These are phyloP conservation scores for Stephania cephalantha DNA, from an alignment of 164 flowering plant genomes.

Conservation along the genomic window DNA sequence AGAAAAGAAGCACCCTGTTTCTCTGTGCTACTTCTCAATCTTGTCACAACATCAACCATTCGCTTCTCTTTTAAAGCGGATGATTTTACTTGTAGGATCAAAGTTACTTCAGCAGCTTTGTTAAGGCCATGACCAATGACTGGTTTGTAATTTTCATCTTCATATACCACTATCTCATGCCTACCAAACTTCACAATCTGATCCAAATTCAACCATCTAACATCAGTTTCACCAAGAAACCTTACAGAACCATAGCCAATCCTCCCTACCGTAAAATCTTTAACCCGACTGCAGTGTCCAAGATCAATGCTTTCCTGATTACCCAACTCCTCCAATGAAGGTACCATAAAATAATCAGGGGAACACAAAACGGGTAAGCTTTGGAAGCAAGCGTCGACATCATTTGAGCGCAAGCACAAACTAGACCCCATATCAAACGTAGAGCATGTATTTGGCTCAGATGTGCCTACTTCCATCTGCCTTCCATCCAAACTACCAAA, in stretches of 20 bases:
- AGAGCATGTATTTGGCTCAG: conserved; percentile 7
- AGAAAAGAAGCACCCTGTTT: conserved; percentile 78
- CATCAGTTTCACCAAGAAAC: conserved; percentile 80
- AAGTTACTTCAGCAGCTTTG: conserved; percentile 83
- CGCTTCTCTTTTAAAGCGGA: conserved; percentile 14
- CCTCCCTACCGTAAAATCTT: conserved; percentile 73
- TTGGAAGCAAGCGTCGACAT: conserved; percentile 4
- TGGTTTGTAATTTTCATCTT: conserved; percentile 71
- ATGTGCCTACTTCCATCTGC: conserved; percentile 4
- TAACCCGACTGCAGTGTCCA: conserved; percentile 58
- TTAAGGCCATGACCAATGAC: conserved; percentile 78
- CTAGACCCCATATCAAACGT: conserved; percentile 5
- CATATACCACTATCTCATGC: conserved; percentile 75
- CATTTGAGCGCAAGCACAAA: background rate
- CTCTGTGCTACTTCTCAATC: conserved; percentile 39
- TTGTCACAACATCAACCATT: conserved; percentile 25
- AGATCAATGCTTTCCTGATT: conserved; percentile 39
- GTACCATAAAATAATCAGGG: conserved; percentile 59
- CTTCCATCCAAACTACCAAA: conserved; percentile 1
- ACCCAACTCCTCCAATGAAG: conserved; percentile 57
- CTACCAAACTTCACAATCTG: conserved; percentile 55
- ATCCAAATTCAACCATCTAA: conserved; percentile 69
- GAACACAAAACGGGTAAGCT: conserved; percentile 48
- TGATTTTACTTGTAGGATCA: conserved; percentile 33
- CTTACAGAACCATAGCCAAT: conserved; percentile 68